Base-by-base conservation (phyloP, 2,329 filamentous ascomycete genomes). In the Phialophora chinensis region DNA sequence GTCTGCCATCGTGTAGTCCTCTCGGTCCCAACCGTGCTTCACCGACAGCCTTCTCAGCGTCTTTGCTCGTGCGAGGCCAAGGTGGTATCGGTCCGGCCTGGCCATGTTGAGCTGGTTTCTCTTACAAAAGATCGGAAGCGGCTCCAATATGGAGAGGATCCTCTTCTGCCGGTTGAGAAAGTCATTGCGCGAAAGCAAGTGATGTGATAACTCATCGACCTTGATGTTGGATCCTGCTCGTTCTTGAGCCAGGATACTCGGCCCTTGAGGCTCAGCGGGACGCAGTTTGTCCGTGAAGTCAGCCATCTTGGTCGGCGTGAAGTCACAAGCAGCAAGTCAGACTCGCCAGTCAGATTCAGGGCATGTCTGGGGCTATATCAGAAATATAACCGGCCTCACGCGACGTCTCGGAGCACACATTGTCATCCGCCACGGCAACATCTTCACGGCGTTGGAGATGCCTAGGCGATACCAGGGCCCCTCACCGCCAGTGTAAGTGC, bases 11-110 rank as follows among this genome's bases (percentile, higher is more conserved):
- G 77, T 77, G 64, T 82, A 80, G 65, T 85, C 83, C n/a, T 83
- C 80, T 33, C 77, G 72, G 66, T 79, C 78, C 84, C 84, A 85
- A 49, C 74, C 73, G 72, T 84, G 76, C 66, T 81, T 77, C 58
- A 81, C 77, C 7, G 77, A 76, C 25, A 84, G 73, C 55, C 83
- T 77, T 49, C 82, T 78, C 3, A 85, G 77, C 49, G 80, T 78
- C 73, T 86, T 86, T 62, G 82, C 83, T 65, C 83, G 75, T 11
- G 83, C 83, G 20, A 86, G 78, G 3, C 82, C 84, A 3, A 85
- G 77, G 60, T 84, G 81, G 71, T 84, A 86, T 20, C 83, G 76
- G 62, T 85, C 82, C 3, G 83, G 82, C 23, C 83, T 77, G 25
- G 82, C 82, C 20, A 85, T 73, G 65, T 86, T 85, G 67, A 81